Percentiles rank a stretch among this genome's conserved stretches.
Evolutionary conservation across 2,329 filamentous ascomycete genomes (phyloP).

Genomic region (Verticillium nubilum): DNA sequence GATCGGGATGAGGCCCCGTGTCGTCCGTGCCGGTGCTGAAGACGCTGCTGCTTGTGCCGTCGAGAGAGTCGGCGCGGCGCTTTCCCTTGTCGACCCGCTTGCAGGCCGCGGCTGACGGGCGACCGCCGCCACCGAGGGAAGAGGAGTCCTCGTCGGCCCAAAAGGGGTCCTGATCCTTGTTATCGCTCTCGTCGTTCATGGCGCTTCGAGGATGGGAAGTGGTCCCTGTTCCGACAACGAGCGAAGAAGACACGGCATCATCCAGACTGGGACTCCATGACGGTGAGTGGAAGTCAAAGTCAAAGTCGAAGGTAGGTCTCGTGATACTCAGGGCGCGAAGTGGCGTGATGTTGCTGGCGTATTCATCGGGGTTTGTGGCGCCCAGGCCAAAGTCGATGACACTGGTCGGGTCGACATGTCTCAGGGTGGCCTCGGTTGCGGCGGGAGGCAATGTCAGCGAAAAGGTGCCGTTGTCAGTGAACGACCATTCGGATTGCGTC

Average conservation of each 20-base stretch:
- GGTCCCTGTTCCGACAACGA: background rate
- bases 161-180: conserved; percentile 3
- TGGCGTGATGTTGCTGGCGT: background rate
- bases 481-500: background rate
- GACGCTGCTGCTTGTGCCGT: background rate
- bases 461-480: background rate
- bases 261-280: conserved; percentile 7
- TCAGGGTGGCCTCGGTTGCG: background rate
- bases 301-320: background rate
- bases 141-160: conserved; percentile 4
- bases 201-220: background rate
- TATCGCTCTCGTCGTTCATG: conserved; percentile 8
- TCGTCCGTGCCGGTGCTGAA: conserved; percentile 1
- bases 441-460: background rate
- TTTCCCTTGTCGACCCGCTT: conserved; percentile 6
- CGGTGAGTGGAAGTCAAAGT: conserved; percentile 8
- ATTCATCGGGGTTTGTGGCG: background rate
- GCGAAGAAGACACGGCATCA: conserved; percentile 6
- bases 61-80: conserved; percentile 3
- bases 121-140: background rate
- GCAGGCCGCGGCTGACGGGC: background rate
- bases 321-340: background rate
- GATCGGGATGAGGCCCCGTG: background rate
- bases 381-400: background rate
- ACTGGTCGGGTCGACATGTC: background rate